These are phyloP conservation scores for Pseudonectria foliicola DNA, from an alignment of 2,329 filamentous ascomycete species.

Conservation along the genomic window DNA sequence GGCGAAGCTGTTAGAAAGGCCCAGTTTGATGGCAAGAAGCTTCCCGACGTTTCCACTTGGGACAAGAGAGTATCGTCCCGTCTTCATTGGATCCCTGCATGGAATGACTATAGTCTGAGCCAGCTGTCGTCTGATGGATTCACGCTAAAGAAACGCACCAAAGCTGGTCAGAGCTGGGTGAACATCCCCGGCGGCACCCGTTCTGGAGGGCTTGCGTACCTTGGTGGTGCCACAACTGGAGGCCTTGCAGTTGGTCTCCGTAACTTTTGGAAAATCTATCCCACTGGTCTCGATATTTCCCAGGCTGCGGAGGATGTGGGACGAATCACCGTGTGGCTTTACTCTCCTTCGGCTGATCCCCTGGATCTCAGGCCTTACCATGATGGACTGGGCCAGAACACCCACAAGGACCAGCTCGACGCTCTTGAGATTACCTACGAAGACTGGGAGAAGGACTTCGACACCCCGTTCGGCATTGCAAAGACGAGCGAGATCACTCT, in stretches of 20 bases:
- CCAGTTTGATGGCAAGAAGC: constrained; percentile 41
- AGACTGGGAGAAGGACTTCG: constrained; percentile 49
- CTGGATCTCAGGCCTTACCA: constrained; percentile 52
- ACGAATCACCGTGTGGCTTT: constrained; percentile 52
- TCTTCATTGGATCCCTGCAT: constrained; percentile 50
- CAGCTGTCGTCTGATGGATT: constrained; percentile 56
- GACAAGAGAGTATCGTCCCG: constrained; percentile 36
- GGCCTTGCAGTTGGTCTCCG: constrained; percentile 51
- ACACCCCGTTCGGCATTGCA: constrained; percentile 51
- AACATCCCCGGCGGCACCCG: constrained; percentile 50
- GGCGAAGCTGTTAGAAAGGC: constrained; percentile 39
- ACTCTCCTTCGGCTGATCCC: constrained; percentile 47
- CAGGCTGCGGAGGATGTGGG: constrained; percentile 43
- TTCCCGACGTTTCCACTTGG: constrained; percentile 39
- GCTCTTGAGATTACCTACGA: constrained; percentile 58
- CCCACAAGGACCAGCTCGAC: constrained; percentile 50
- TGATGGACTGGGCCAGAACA: constrained; percentile 48
- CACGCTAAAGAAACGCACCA: constrained; percentile 52
- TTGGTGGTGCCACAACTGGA: constrained; percentile 49
- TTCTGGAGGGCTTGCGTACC: constrained; percentile 49
- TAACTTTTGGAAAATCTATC: constrained; percentile 59
- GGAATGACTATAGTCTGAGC: constrained; percentile 49
- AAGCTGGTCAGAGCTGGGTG: constrained; percentile 49
- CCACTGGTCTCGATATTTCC: constrained; percentile 48
- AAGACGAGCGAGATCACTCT: constrained; percentile 51